These are phyloP conservation scores for Podospora bellae-mahoneyi DNA, from an alignment of 495 filamentous ascomycete genomes.

Conservation along the genomic window DNA sequence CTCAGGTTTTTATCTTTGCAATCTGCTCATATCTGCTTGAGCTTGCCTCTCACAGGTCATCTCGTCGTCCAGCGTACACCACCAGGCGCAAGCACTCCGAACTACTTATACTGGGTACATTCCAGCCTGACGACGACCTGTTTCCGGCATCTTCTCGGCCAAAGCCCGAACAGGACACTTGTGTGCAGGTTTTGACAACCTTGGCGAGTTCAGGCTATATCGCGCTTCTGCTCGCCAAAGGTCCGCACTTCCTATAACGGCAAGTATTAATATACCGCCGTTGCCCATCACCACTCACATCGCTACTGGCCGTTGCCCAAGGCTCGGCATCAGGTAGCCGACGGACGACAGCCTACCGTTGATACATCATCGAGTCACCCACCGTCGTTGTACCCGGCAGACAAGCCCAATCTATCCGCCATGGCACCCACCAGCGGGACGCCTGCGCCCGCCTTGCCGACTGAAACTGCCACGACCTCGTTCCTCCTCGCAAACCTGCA, in stretches of 20 bases:
- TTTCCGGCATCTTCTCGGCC: background rate
- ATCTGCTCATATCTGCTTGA: background rate
- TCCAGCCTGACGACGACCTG: background rate
- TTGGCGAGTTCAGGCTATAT: constrained; percentile 35
- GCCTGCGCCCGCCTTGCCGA: constrained; percentile 2
- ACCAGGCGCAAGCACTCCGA: background rate
- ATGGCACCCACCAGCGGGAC: constrained; percentile 25
- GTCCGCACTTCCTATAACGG: constrained; percentile 32
- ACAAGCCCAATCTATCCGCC: constrained; percentile 16
- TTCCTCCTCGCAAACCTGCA: constrained; percentile 57
- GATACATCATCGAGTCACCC: background rate
- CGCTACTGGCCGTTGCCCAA: background rate
- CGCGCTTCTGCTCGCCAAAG: constrained; percentile 11
- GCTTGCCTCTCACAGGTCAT: background rate
- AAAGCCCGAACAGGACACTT: background rate
- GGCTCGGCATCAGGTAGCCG: constrained; percentile 9
- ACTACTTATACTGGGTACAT: background rate
- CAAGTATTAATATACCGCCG: constrained; percentile 26
- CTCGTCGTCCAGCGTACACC: background rate
- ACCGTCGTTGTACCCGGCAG: constrained; percentile 19
- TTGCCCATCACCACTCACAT: constrained; percentile 11
- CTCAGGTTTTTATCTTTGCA: background rate
- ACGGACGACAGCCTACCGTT: background rate
- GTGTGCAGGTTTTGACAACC: constrained; percentile 6
- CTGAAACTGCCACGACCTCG: constrained; percentile 41